Base-by-base conservation (phyloP, 345 rosid genomes). In the Salix dunnii region DNA sequence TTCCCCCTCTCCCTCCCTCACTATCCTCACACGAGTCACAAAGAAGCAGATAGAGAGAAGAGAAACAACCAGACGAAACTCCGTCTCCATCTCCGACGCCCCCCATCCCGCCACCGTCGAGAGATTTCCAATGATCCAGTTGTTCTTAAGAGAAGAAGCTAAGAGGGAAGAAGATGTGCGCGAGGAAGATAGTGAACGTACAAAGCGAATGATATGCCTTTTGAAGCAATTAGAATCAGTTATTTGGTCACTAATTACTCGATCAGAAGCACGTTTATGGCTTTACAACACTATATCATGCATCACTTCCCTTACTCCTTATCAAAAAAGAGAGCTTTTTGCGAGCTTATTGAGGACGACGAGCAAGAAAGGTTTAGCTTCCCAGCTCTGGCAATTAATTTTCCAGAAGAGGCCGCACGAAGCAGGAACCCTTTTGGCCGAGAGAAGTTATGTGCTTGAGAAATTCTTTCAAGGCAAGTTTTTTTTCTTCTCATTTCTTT, bases 251-350 rank as follows among this genome's bases (percentile, higher is more conserved):
- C 33, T 91, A 77, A 86, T 87, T 42, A 78, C 85, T 60, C 85
- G 92, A 71, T 90, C 97, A 18, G 99, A 91, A 85, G 90, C 99
- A 81, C 92, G 89, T 10, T 74, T 90, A n/a, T 94, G 97, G 97
- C 92, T 94, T 28, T 88, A 90, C 84, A 85, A 85, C 48, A 80
- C 94, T 1, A 67, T 94, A 25, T 86, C 94, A 0, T 75, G 72
- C 53, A 49, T 88, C 5, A 82, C 75, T 21, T 79, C 85, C 28
- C 42, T 92, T 60, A 73, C 91, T 60, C 80, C 86, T 48, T 81
- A 83, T 69, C 83, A 84, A 35, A 90, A 87, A 74, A 67, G 83
- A 42, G 89, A 85, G 70, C 48, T 95, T 12, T 93, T 93, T 77
- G 77, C 84, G 79, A 88, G 70, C 62, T 66, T 95, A 53, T 68